Evolutionary conservation across 345 rosid species (phyloP).

Genomic region (Corchorus olitorius): DNA sequence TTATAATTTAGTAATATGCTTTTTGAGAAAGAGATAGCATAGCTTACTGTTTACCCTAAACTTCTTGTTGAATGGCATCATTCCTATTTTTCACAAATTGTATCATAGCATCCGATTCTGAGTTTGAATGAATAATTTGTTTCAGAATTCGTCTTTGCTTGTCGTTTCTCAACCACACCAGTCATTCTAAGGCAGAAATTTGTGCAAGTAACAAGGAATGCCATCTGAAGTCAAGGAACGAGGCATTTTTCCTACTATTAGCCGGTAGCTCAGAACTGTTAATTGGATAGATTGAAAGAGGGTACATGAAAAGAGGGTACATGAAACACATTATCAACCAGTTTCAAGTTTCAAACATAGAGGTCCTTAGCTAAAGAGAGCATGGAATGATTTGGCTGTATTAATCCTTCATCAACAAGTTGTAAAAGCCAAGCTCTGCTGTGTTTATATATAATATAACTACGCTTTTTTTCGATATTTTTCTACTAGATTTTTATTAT

Average conservation of each 20-base stretch:
- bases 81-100: neutral
- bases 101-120: neutral
- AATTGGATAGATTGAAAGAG: too few species aligned
- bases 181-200: conserved; percentile 28
- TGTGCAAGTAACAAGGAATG: neutral
- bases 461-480: too few species aligned
- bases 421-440: neutral
- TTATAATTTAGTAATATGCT: neutral
- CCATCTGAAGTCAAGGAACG: neutral
- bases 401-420: neutral
- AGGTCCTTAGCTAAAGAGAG: neutral
- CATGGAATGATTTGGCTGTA: neutral
- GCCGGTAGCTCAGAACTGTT: neutral
- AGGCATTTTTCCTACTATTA: neutral
- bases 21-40: neutral
- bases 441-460: too few species aligned
- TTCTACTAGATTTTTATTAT: too few species aligned
- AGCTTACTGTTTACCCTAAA: neutral
- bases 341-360: neutral
- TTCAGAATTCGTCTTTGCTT: conserved; percentile 70
- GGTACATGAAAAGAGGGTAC: too few species aligned
- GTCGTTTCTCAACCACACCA: conserved; percentile 55
- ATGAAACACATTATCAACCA: conserved; percentile 4
- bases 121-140: conserved; percentile 22
- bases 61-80: neutral